Evolutionary conservation across 257 asterid species (phyloP), one percentile per base, ranked within the genome.

Genomic region (Osmanthus fragrans): DNA sequence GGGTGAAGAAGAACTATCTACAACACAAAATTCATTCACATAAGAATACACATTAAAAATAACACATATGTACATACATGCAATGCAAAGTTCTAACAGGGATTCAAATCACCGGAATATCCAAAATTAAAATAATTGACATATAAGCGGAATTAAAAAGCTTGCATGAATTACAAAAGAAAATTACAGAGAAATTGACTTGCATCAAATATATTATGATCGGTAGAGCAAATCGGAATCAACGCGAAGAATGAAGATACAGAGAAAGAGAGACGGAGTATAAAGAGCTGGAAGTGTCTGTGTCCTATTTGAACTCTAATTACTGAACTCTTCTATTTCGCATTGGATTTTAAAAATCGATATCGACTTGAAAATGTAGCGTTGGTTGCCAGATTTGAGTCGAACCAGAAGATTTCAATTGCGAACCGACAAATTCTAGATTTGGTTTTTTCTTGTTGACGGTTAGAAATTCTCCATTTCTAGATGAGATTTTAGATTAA

Each of bases 1-100:
- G 56, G 82, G 77, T 76, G 79, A 21, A 56, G 27, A 56, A 54
- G 63, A 76, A 78, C 18, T 49, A 72, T 70, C 83, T 71, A 79
- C 27, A 79, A 68, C 72, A 60, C 33, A 19, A 30, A 77, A 84
- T 70, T 69, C 75, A 56, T 77, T 71, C 40, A 60, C 68, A 77
- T 11, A 58, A 47, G 80, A 67, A 71, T 30, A 18, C 25, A 25
- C 32, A 72, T 15, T 27, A 75, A 30, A 47, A 60, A 73, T 7
- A 21, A 19, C 65, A 64, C 54, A 64, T n/a, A n/a, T 29, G 69
- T 27, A 70, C 45, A 47, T 34, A 47, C 76, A 76, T 76, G 60
- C 77, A 76, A 76, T 76, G 60, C 77, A 76, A 69, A 77, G 15
- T 71, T 39, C 40, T 37, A 71, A 78, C 56, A 34, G 8, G 78